These are phyloP conservation scores for Suillus fuscotomentosus DNA, from an alignment of 768 basidiomycete genomes.

Conservation along the genomic window DNA sequence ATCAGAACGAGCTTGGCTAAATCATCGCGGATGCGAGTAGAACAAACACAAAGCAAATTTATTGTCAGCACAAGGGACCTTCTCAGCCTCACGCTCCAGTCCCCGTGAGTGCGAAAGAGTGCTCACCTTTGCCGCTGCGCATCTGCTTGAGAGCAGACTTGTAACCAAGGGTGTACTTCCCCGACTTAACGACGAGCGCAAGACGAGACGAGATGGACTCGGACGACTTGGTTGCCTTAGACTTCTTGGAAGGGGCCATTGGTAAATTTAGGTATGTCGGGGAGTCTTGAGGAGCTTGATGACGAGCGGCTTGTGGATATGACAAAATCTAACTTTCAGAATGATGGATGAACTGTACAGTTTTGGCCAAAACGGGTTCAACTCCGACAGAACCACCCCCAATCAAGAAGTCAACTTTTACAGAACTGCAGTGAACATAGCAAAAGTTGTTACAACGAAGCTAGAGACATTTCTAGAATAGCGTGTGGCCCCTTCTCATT, in stretches of 20 bases:
- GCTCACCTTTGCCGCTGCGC: conserved; percentile 95
- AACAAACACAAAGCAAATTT: conserved; percentile 23
- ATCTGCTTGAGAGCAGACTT: conserved; percentile 98
- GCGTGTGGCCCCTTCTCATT: conserved; percentile 67
- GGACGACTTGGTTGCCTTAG: conserved; percentile 88
- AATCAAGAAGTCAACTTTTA: neutral
- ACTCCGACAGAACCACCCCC: conserved; percentile 19
- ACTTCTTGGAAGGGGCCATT: conserved; percentile 96
- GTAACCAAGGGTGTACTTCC: conserved; percentile 96
- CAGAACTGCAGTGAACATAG: neutral
- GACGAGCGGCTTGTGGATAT: conserved; percentile 1
- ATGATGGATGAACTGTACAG: conserved; percentile 28
- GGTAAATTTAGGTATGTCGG: conserved; percentile 17
- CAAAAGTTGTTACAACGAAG: conserved; percentile 48
- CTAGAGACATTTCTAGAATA: conserved; percentile 76
- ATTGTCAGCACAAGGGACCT: conserved; percentile 87
- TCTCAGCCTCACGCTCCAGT: conserved; percentile 99
- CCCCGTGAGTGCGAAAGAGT: conserved; percentile 61
- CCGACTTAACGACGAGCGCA: conserved; percentile 97
- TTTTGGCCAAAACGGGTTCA: conserved; percentile 19
- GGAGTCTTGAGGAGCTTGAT: conserved; percentile 14
- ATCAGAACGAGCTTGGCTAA: conserved; percentile 98
- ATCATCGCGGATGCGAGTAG: conserved; percentile 3
- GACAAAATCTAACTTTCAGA: conserved; percentile 17
- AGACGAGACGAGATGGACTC: conserved; percentile 93